These are phyloP conservation scores for Akanthomyces dipterigenus DNA, from an alignment of 2,329 filamentous ascomycete species.

Conservation along the genomic window DNA sequence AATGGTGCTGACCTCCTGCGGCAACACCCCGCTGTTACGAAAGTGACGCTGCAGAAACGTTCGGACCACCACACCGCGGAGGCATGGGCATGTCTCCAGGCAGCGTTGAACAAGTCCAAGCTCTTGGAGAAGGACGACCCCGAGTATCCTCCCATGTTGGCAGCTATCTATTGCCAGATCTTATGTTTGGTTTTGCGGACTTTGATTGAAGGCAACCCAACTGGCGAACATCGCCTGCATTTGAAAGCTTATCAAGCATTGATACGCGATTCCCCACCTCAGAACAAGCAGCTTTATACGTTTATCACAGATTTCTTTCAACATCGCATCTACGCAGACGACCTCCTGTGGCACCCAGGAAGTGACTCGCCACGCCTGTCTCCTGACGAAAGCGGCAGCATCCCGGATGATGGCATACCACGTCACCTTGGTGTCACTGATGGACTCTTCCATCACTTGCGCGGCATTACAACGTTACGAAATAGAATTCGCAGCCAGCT, in stretches of 20 bases:
- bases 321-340: constrained; percentile 67
- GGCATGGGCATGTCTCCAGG: constrained; percentile 46
- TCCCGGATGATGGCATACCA: constrained; percentile 33
- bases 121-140: constrained; percentile 36
- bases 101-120: constrained; percentile 35
- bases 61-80: constrained; percentile 50
- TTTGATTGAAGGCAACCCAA: constrained; percentile 47
- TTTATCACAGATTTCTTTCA: constrained; percentile 75
- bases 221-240: constrained; percentile 72
- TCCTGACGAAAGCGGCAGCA: constrained; percentile 31
- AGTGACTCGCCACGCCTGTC: constrained; percentile 30
- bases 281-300: constrained; percentile 57
- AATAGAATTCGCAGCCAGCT: constrained; percentile 67
- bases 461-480: constrained; percentile 70
- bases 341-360: constrained; percentile 46
- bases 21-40: constrained; percentile 40
- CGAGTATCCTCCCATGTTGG: constrained; percentile 40
- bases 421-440: constrained; percentile 76
- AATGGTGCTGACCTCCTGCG: constrained; percentile 48
- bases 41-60: constrained; percentile 40
- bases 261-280: constrained; percentile 53
- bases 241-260: constrained; percentile 69
- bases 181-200: constrained; percentile 54
- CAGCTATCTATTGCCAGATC: constrained; percentile 56
- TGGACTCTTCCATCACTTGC: constrained; percentile 71